Evolutionary conservation across 441 rosid genomes (phyloP), one percentile per base, ranked within the genome.

Genomic region (Gossypium gossypioides): DNA sequence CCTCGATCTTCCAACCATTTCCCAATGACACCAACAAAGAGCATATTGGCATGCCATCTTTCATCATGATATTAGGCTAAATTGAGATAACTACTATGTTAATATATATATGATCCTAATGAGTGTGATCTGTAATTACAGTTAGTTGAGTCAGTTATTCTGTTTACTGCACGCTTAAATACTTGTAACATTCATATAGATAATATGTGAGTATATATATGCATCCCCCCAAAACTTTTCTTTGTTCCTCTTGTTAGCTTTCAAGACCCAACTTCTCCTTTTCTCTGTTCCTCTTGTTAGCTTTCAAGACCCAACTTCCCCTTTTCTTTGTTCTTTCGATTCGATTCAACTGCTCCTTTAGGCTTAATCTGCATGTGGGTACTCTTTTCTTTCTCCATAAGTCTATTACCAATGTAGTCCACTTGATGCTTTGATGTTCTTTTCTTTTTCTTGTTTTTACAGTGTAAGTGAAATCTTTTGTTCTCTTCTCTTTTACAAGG

Each of bases 1-100:
- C 0, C 88, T 94, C 25, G 96, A 77, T 76, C 96, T 92, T 83
- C 77, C 75, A 78, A 69, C 19, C 64, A 76, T 68, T 76, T 48
- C 54, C 52, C 24, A 52, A 51, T 16, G 8, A 21, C 48, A 71
- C 72, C 32, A 72, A 29, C 3, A 24, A 18, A 27, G 2, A 1
- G 32, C 25, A 32, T 18, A 63, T 25, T 8, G 44, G 62, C 21
- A 16, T 34, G 1, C 32, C 52, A 40, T 21, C 1, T 63, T 40
- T 40, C 19, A 18, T 7, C n/a, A 37, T 61, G 6, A 32, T 15
- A 61, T 25, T 13, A 24, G 8, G 37, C 63, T 25, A 24, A 12
- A 27, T 5, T 13, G 40, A 58, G 40, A 12, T 16, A 6, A 6
- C n/a, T 34, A 2, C 6, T 34, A 61, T 16, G 6, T 5, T 0